These are phyloP conservation scores for Apiospora saccharicola DNA, from an alignment of 2,329 filamentous ascomycete species.

Conservation along the genomic window DNA sequence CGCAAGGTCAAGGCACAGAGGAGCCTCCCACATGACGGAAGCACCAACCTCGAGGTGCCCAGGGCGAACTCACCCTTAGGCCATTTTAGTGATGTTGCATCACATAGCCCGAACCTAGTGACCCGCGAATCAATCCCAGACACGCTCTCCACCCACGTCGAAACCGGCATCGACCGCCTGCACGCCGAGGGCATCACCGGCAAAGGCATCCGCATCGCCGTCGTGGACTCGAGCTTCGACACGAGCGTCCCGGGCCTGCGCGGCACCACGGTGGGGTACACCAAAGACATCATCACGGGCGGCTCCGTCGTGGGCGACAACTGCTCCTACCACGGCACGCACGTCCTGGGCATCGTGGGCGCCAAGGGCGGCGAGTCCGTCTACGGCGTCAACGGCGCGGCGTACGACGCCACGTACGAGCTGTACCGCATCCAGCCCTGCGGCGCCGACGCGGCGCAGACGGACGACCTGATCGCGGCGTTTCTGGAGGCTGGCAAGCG, in stretches of 20 bases:
- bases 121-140: neutral
- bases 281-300: neutral
- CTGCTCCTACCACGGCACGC: constrained; percentile 19
- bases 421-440: constrained; percentile 11
- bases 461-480: constrained; percentile 27
- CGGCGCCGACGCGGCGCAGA: neutral
- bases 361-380: neutral
- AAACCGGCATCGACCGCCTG: constrained; percentile 6
- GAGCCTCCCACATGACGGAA: neutral
- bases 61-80: neutral
- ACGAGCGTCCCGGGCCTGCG: neutral
- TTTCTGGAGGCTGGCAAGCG: neutral
- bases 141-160: constrained; percentile 5
- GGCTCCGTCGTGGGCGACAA: neutral
- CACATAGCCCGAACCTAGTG: neutral
- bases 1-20: neutral
- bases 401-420: constrained; percentile 12
- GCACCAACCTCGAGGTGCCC: neutral
- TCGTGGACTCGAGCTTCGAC: constrained; percentile 23
- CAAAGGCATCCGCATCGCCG: constrained; percentile 13
- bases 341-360: constrained; percentile 21
- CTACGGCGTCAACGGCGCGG: constrained; percentile 19
- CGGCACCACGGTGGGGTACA: neutral
- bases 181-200: constrained; percentile 16
- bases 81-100: neutral